Evolutionary conservation across 2,329 filamentous ascomycete species (phyloP), one percentile per base, ranked within the genome.

Genomic region (Colletotrichum spaethianum): DNA sequence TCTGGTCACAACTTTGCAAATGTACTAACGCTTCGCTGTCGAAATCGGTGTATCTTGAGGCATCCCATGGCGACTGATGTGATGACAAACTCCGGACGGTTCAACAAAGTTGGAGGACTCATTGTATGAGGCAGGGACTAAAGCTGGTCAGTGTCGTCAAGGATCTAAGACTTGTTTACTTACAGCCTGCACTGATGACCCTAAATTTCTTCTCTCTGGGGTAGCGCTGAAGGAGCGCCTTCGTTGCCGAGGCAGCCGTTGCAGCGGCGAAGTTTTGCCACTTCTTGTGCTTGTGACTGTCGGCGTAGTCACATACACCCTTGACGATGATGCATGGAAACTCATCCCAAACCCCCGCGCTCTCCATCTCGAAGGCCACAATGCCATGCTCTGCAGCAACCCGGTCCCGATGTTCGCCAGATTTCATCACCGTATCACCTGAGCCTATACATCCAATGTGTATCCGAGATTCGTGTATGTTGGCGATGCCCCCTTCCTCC

Each of bases 341-440:
- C 0, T 75, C 73, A 2, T 80, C 76, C 77, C 77, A 81, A 0
- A 77, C 48, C 0, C 82, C 82, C 1, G 80, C 80, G 0, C 77
- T 78, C 23, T 82, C 81, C 78, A 79, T 83, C 68, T 82, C 82
- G 38, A 82, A 82, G 0, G 76, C 79, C 9, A 82, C 75, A 1
- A 81, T 67, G 1, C 63, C 50, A 0, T 77, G 67, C 28, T 70
- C 26, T 4, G 63, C 28, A 3, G 82, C 79, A 33, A 84, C 74
- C 0, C 33, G 8, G 59, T 86, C 83, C 9, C 84, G 79, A 38
- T 81, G 74, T 8, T 74, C 31, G 0, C 80, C 82, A 9, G 80
- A 81, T 57, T 82, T 84, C 71, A 87, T 82, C 0, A 86, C 82
- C 0, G 75, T 77, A 59, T 86, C 79, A 14, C 79, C 82, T 0